Percentiles rank a stretch among this genome's conserved stretches.
Conservation (phyloP, 1,139 yeast species). For the Insectozyma bohioensis region DNA sequence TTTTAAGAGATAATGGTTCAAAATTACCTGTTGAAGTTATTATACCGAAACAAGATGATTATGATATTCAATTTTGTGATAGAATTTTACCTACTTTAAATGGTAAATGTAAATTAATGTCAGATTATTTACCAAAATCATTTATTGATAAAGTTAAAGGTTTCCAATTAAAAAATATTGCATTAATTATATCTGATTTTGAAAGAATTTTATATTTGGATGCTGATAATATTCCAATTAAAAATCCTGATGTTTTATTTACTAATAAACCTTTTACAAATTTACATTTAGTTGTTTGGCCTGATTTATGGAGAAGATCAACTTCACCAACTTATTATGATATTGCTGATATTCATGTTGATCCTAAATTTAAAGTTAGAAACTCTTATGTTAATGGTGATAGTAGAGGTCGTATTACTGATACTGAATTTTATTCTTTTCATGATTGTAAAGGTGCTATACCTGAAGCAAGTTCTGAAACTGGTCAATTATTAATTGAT, state of each 20-base stretch:
- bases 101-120: slow-evolving; percentile 33
- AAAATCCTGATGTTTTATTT: slow-evolving; percentile 34
- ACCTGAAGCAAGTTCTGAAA: slow-evolving; percentile 61
- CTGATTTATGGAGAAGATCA: slow-evolving; percentile 43
- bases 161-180: slow-evolving; percentile 34
- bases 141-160: slow-evolving; percentile 23
- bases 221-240: slow-evolving; percentile 36
- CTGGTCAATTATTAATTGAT: slow-evolving; percentile 57
- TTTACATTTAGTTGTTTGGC: slow-evolving; percentile 35
- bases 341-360: slow-evolving; percentile 26
- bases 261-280: slow-evolving; percentile 30
- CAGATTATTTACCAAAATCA: slow-evolving; percentile 28
- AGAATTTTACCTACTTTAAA: slow-evolving; percentile 29
- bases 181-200: slow-evolving; percentile 34
- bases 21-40: slow-evolving; percentile 58
- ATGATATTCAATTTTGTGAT: slow-evolving; percentile 32
- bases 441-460: slow-evolving; percentile 59
- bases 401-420: slow-evolving; percentile 20
- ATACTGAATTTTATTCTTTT: slow-evolving; percentile 18
- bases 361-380: slow-evolving; percentile 20
- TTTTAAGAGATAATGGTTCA: slow-evolving; percentile 53
- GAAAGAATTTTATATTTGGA: slow-evolving; percentile 34
- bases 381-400: slow-evolving; percentile 31
- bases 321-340: slow-evolving; percentile 35
- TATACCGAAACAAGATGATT: slow-evolving; percentile 29